Conservation (phyloP, 257 asterid genomes). For the Forsythia suspensa region DNA sequence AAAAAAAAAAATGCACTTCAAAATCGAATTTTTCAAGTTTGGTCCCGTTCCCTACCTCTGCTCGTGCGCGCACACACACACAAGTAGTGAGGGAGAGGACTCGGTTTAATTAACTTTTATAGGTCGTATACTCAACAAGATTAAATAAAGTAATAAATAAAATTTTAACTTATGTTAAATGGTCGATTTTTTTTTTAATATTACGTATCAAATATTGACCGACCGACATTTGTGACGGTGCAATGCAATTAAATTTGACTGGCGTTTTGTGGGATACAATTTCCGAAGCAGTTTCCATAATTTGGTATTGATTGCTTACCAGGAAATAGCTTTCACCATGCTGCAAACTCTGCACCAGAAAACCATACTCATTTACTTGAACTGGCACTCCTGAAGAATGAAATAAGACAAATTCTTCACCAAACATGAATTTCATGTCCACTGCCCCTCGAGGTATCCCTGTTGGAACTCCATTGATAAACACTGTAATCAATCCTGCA, state of each 20-base stretch:
- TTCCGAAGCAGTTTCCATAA: background rate
- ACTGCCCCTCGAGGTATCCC: slow-evolving; percentile 54
- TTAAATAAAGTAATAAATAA: too few species aligned
- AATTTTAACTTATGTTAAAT: too few species aligned
- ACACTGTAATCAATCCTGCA: slow-evolving; percentile 56
- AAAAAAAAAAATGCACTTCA: too few species aligned
- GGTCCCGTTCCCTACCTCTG: too few species aligned
- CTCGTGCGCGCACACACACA: too few species aligned
- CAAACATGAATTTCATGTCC: slow-evolving; percentile 52
- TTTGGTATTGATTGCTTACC: slow-evolving; percentile 37
- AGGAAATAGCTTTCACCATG: slow-evolving; percentile 82
- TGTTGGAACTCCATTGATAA: slow-evolving; percentile 66
- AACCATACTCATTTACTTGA: slow-evolving; percentile 53
- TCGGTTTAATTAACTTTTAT: too few species aligned
- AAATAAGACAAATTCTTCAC: slow-evolving; percentile 41
- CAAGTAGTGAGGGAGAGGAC: too few species aligned
- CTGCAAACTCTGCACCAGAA: slow-evolving; percentile 53
- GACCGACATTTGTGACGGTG: slow-evolving; percentile 22
- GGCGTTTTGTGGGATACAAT: background rate
- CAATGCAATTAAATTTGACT: slow-evolving; percentile 4
- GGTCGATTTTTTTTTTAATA: background rate
- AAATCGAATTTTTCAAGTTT: too few species aligned
- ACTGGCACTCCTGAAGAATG: slow-evolving; percentile 70
- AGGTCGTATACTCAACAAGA: too few species aligned
- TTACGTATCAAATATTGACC: background rate